A percentile compares a stretch with the other conserved stretches of the same genome.
These are phyloP conservation scores for Claviceps pazoutovae DNA, from an alignment of 2,329 filamentous ascomycete species.

Conservation along the genomic window DNA sequence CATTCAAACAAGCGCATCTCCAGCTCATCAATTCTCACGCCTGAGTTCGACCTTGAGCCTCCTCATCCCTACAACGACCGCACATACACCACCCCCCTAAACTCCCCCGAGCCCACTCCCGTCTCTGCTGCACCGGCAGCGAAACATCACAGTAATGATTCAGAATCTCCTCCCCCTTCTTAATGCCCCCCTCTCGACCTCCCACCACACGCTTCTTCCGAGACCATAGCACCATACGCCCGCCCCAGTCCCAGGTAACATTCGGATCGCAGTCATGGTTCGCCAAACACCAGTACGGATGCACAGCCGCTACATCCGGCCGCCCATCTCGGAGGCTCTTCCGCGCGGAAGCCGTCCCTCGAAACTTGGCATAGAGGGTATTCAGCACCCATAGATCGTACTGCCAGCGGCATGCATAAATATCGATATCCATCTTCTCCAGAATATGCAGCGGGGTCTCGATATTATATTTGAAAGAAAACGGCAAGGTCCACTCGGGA, in stretches of 20 bases:
- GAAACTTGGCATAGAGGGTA: constrained; percentile 83
- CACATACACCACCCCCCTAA: constrained; percentile 86
- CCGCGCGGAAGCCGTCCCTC: constrained; percentile 79
- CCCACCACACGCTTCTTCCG: constrained; percentile 43
- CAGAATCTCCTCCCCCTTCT: constrained; percentile 68
- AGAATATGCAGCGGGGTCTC: constrained; percentile 62
- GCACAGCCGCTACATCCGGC: constrained; percentile 84
- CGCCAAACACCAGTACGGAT: constrained; percentile 90
- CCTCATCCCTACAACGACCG: constrained; percentile 64
- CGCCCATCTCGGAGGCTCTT: constrained; percentile 64
- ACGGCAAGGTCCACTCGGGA: constrained; percentile 55
- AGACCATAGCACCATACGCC: constrained; percentile 57
- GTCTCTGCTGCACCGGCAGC: constrained; percentile 61
- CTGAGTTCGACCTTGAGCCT: constrained; percentile 15
- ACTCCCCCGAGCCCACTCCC: constrained; percentile 80
- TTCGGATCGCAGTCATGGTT: constrained; percentile 96
- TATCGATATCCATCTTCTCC: constrained; percentile 73
- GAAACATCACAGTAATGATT: constrained; percentile 91
- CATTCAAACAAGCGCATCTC: too few species aligned
- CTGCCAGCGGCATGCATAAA: constrained; percentile 43
- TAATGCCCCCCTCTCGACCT: constrained; percentile 44
- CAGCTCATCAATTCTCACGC: too few species aligned
- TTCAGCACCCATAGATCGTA: constrained; percentile 79
- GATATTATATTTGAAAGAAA: constrained; percentile 65
- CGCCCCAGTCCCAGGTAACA: constrained; percentile 86